Evolutionary conservation across 495 filamentous ascomycete species (phyloP), one percentile per base, ranked within the genome.

Genomic region (Glarea lozoyensis): DNA sequence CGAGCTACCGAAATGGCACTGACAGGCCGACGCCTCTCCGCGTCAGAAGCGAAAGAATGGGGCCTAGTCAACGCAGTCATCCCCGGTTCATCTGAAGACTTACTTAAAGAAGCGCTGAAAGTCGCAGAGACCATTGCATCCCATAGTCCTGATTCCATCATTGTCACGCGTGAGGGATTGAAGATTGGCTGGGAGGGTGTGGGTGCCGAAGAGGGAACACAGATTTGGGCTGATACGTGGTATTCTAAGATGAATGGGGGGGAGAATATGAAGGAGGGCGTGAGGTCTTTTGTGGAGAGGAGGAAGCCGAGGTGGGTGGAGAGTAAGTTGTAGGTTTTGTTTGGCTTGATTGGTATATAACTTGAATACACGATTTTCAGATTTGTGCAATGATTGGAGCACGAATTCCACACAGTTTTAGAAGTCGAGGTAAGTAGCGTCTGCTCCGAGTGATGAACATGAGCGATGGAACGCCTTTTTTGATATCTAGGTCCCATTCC

Each of bases 271-370:
- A 69, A 63, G 48, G 87, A 93, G 63, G 87, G 86, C 0, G 68
- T 92, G 29, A 69, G 56, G 61, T 82, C 81, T 44, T 93, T 93
- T 73, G 75, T 83, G 45, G 85, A 88, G 73, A 87, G 77, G 62
- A 67, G 85, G 61, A 68, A 73, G 58, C 75, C 83, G 17, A 68
- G 61, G 38, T 90, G 87, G 85, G 70, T 70, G 55, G 68, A 79
- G 56, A 81, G 76, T 55, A 89, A 88, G 63, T 54, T 93, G 54
- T 94, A n/a, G n/a, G n/a, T n/a, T n/a, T n/a, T n/a, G n/a, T n/a
- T n/a, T n/a, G n/a, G n/a, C n/a, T n/a, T n/a, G n/a, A n/a, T n/a
- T n/a, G n/a, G n/a, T n/a, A n/a, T n/a, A n/a, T n/a, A n/a, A n/a
- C n/a, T n/a, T n/a, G n/a, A n/a, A n/a, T n/a, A n/a, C n/a, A n/a